Percentiles rank a stretch among this genome's conserved stretches.
phyloP scores from a whole-genome alignment of 2,329 filamentous ascomycete genomes.

The Ophiosphaerella korrae region DNA sequence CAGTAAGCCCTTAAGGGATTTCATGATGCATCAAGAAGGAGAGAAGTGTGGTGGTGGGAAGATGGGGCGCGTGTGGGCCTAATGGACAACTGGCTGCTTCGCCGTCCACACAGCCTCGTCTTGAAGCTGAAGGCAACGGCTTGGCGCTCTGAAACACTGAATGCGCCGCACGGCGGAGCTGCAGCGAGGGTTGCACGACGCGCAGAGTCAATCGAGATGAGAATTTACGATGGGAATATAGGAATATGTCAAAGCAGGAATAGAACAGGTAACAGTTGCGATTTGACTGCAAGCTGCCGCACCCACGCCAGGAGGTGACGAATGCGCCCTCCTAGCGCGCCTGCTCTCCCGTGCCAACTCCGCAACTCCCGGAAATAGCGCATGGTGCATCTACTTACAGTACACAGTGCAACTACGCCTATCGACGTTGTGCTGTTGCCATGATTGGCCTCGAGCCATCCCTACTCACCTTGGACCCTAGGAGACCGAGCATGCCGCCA shows the following conservation, averaged over 20 bases:
- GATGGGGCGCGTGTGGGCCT: constrained; percentile 19
- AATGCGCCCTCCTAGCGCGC: neutral
- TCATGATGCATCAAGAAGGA: constrained; percentile 47
- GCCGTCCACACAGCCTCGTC: constrained; percentile 36
- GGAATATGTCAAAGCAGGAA: neutral
- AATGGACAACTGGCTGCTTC: constrained; percentile 44
- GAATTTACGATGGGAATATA: neutral
- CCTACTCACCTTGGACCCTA: too few relatives aligned
- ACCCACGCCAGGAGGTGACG: neutral
- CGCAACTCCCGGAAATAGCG: constrained; percentile 1
- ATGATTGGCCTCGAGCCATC: too few relatives aligned
- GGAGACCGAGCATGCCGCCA: too few relatives aligned
- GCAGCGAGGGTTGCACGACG: constrained; percentile 6
- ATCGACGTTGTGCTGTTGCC: too few relatives aligned
- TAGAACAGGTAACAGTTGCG: neutral
- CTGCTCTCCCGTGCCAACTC: neutral
- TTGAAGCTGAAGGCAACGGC: constrained; percentile 33
- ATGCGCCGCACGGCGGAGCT: constrained; percentile 30
- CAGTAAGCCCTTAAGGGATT: constrained; percentile 48
- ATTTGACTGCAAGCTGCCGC: neutral
- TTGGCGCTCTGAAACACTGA: constrained; percentile 41
- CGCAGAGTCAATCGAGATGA: neutral
- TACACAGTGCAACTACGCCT: too few relatives aligned
- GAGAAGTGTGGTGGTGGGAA: constrained; percentile 17
- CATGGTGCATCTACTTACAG: too few relatives aligned